Conservation (phyloP, 345 rosid genomes). For the Eucalyptus sp. region DNA sequence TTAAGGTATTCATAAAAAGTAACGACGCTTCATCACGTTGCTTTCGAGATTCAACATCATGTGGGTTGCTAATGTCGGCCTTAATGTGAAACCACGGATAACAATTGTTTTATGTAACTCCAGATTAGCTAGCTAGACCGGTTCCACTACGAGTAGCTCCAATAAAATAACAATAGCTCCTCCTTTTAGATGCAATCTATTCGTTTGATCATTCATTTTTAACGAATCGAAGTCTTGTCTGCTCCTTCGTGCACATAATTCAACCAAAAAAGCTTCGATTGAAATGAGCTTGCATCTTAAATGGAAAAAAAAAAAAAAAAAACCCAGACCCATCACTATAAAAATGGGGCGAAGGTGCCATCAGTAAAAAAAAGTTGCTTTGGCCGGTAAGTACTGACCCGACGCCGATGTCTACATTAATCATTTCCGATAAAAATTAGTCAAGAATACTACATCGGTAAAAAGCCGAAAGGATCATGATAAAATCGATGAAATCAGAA, state of each 20-base stretch:
- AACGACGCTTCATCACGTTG: background rate
- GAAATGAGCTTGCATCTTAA: background rate
- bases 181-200: background rate
- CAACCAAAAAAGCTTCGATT: background rate
- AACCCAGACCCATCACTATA: accelerated
- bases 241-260: background rate
- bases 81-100: background rate
- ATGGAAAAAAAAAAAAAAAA: background rate
- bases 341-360: no score
- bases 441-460: no score
- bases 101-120: background rate
- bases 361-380: no score
- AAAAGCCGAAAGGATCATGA: background rate
- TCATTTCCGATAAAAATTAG: no score
- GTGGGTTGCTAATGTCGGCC: background rate
- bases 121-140: background rate
- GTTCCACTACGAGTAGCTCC: background rate
- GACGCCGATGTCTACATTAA: accelerated
- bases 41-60: background rate
- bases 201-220: background rate
- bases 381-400: no score
- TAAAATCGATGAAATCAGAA: no score
- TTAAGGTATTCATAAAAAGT: background rate
- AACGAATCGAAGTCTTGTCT: background rate
- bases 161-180: background rate